These are phyloP conservation scores for Heimioporus sp. DNA, from an alignment of 768 basidiomycete species.

Conservation along the genomic window DNA sequence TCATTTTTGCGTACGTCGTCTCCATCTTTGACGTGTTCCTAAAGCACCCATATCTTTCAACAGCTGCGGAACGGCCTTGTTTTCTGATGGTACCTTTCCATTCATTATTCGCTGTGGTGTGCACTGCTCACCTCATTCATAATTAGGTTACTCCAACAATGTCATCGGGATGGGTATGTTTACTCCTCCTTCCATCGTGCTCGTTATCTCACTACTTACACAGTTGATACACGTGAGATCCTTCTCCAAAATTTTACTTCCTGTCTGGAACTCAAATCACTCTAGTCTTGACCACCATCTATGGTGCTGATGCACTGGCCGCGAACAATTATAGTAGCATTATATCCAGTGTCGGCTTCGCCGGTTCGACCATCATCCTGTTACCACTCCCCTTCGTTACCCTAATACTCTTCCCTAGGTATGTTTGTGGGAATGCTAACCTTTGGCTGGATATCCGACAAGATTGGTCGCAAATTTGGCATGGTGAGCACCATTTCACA, in stretches of 20 bases:
- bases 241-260: background rate
- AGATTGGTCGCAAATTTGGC: slow-evolving; percentile 82
- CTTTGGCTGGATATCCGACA: slow-evolving; percentile 85
- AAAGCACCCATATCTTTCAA: slow-evolving; percentile 2
- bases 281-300: slow-evolving; percentile 68
- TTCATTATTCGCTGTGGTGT: background rate
- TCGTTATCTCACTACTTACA: slow-evolving; percentile 1
- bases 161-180: slow-evolving; percentile 72
- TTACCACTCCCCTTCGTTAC: slow-evolving; percentile 59
- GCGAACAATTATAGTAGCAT: slow-evolving; percentile 58
- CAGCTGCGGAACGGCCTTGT: slow-evolving; percentile 84
- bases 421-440: slow-evolving; percentile 82
- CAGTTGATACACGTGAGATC: slow-evolving; percentile 67
- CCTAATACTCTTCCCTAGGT: slow-evolving; percentile 69
- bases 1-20: slow-evolving; percentile 75
- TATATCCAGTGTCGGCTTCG: slow-evolving; percentile 72
- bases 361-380: slow-evolving; percentile 68
- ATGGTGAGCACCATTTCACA: slow-evolving; percentile 52
- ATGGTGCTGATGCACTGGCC: slow-evolving; percentile 52
- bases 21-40: background rate
- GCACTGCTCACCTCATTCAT: slow-evolving; percentile 2
- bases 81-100: slow-evolving; percentile 67
- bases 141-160: slow-evolving; percentile 74
- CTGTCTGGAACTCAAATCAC: background rate
- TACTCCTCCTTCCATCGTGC: background rate